Conservation (phyloP, 768 basidiomycete species). For the Asterophora lycoperdoides region DNA sequence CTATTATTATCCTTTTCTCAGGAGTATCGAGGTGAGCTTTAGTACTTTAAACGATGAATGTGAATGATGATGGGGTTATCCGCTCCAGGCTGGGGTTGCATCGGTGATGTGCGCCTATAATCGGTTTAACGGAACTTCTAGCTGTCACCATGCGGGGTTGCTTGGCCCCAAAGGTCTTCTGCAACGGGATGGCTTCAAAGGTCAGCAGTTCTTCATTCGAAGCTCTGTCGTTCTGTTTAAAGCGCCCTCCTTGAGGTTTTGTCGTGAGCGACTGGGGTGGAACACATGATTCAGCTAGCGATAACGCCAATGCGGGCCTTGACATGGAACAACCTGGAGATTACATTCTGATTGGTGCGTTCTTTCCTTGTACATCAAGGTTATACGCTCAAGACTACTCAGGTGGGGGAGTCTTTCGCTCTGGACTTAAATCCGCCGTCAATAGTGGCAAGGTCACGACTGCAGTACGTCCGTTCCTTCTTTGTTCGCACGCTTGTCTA, state of each 20-base stretch:
- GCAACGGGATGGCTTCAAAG: constrained; percentile 40
- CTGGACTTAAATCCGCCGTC: constrained; percentile 30
- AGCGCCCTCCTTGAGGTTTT: constrained; percentile 26
- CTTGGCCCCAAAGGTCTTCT: constrained; percentile 39
- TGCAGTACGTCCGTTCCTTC: constrained; percentile 20
- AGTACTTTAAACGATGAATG: background rate
- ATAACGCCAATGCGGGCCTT: constrained; percentile 44
- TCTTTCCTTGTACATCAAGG: background rate
- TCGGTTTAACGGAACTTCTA: constrained; percentile 55
- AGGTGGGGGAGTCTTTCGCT: constrained; percentile 36
- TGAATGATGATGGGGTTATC: background rate
- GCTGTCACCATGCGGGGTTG: constrained; percentile 55
- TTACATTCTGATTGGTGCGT: constrained; percentile 39
- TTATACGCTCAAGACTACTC: background rate
- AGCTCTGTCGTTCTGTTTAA: background rate
- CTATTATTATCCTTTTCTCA: constrained; percentile 48
- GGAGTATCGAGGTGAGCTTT: constrained; percentile 40
- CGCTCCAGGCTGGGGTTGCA: constrained; percentile 40
- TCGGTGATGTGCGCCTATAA: constrained; percentile 54
- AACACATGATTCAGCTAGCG: constrained; percentile 42
- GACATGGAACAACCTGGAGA: constrained; percentile 54
- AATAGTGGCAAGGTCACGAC: constrained; percentile 30
- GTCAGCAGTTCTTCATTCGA: constrained; percentile 16
- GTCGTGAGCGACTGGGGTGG: constrained; percentile 55
- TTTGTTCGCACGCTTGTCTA: background rate